Evolutionary conservation across 768 basidiomycete species (phyloP).

Genomic region (Panaeolus cyanescens): DNA sequence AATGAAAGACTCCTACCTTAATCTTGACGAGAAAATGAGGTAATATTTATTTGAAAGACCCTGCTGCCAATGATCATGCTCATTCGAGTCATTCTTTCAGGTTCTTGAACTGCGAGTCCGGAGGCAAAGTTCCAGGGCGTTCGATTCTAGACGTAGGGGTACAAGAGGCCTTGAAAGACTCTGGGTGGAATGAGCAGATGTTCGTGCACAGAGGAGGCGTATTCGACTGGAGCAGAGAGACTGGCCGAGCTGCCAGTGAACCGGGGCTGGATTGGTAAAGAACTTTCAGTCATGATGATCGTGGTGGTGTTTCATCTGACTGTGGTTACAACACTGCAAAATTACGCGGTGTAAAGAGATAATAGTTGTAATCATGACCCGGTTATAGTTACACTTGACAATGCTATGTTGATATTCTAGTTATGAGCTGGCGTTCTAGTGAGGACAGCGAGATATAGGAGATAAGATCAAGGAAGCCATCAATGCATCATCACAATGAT

Average conservation of each 20-base stretch:
- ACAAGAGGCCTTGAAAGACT: conserved; percentile 28
- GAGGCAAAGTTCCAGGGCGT: conserved; percentile 29
- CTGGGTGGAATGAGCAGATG: conserved; percentile 32
- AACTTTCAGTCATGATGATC: background rate
- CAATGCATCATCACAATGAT: background rate
- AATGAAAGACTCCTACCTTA: conserved; percentile 40
- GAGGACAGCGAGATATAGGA: background rate
- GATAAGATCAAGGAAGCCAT: background rate
- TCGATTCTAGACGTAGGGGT: conserved; percentile 37
- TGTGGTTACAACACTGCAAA: no score
- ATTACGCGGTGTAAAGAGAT: background rate
- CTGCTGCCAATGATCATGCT: no score
- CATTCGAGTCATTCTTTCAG: no score
- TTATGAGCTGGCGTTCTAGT: background rate
- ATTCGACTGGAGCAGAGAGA: conserved; percentile 35
- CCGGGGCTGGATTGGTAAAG: conserved; percentile 6
- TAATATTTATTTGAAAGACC: no score
- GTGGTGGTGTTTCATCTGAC: no score
- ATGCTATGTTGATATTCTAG: background rate
- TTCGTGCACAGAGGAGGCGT: conserved; percentile 33
- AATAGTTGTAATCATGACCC: background rate
- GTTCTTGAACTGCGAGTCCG: conserved; percentile 32
- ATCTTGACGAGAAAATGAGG: conserved; percentile 39
- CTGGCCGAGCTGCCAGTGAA: background rate
- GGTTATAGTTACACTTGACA: background rate